Conservation (phyloP, 192 early-diverging fungal genomes). For the Podila horticola region DNA sequence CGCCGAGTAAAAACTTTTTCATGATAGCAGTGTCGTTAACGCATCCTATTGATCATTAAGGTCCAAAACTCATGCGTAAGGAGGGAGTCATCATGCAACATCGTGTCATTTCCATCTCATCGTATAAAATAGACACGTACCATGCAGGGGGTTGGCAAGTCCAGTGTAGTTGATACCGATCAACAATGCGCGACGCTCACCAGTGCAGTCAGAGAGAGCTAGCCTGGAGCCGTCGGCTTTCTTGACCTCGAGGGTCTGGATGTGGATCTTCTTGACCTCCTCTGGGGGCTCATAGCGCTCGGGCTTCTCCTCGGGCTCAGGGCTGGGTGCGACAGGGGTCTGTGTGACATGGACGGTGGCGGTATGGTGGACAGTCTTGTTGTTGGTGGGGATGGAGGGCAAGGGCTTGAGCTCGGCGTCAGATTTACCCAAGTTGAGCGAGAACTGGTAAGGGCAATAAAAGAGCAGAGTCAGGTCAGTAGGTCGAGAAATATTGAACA, state of each 20-base stretch:
- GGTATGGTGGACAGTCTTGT: neutral
- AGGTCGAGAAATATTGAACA: neutral
- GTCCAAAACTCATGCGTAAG: neutral
- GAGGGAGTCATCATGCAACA: too few species aligned
- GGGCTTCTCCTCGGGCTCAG: neutral
- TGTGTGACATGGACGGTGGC: too few species aligned
- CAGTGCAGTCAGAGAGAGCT: slow-evolving; percentile 38
- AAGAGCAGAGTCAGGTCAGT: neutral
- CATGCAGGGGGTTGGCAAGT: slow-evolving; percentile 28
- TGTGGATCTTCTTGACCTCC: slow-evolving; percentile 1
- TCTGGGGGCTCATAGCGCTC: neutral
- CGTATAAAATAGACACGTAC: slow-evolving; percentile 5
- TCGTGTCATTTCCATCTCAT: neutral
- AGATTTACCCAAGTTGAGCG: neutral
- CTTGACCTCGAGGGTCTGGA: slow-evolving; percentile 20
- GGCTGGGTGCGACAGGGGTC: neutral
- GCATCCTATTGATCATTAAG: slow-evolving; percentile 27
- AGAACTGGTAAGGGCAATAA: neutral
- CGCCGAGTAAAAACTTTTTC: slow-evolving; percentile 39
- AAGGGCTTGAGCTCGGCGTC: slow-evolving; percentile 1
- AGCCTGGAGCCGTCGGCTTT: slow-evolving; percentile 16
- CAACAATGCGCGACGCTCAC: slow-evolving; percentile 41
- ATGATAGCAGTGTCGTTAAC: slow-evolving; percentile 50
- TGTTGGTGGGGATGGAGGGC: neutral
- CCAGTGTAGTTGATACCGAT: slow-evolving; percentile 56